A percentile compares a stretch with the other conserved stretches of the same genome.
Evolutionary conservation across 441 rosid genomes (phyloP).

Genomic region (Pelargonium australe): DNA sequence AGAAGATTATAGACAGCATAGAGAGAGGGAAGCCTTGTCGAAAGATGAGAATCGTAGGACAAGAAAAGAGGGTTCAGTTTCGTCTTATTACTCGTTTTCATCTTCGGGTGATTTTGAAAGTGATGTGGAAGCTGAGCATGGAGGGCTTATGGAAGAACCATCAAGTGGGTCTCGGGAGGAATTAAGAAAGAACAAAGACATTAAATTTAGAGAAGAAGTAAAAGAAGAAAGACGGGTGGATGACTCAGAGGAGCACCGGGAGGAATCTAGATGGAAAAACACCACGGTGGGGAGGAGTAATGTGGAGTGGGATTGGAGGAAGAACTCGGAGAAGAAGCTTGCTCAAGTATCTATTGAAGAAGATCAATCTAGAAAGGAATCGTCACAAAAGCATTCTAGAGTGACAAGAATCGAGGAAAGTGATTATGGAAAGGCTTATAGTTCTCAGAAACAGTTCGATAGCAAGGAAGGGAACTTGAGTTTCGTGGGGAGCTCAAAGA

Average conservation of each 20-base stretch:
- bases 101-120: conserved; percentile 54
- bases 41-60: conserved; percentile 27
- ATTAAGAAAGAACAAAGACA: conserved; percentile 18
- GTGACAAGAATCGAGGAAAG: conserved; percentile 27
- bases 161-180: conserved; percentile 23
- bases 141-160: conserved; percentile 25
- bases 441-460: conserved; percentile 27
- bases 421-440: conserved; percentile 31
- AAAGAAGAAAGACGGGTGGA: conserved; percentile 25
- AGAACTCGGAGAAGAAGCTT: conserved; percentile 67
- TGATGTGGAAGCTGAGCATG: conserved; percentile 42
- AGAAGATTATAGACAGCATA: background rate
- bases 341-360: conserved; percentile 39
- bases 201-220: conserved; percentile 23
- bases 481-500: conserved; percentile 29
- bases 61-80: conserved; percentile 54
- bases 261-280: conserved; percentile 23
- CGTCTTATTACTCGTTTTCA: conserved; percentile 71
- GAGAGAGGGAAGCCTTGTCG: conserved; percentile 13
- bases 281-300: conserved; percentile 15
- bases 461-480: conserved; percentile 30
- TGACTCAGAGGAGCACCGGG: conserved; percentile 16
- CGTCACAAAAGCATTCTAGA: conserved; percentile 29
- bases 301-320: conserved; percentile 55
- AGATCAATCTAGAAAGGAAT: conserved; percentile 36